Evolutionary conservation across 345 rosid genomes (phyloP).

Genomic region (Mangifera indica): DNA sequence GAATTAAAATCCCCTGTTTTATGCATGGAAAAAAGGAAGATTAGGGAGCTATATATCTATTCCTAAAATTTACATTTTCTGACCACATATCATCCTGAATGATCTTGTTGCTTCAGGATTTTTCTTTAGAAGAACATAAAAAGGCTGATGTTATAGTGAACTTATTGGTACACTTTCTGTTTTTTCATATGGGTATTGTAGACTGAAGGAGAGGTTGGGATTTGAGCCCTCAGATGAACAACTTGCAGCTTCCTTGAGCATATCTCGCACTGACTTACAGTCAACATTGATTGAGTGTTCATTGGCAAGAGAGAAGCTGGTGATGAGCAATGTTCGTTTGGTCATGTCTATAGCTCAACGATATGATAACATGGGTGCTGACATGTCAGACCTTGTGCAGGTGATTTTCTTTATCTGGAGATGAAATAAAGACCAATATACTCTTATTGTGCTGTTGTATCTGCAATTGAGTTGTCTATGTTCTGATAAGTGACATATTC

Average conservation of each 20-base stretch:
- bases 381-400: constrained; percentile 99
- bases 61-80: neutral
- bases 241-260: constrained; percentile 73
- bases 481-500: neutral
- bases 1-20: neutral
- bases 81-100: neutral
- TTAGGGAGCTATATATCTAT: neutral
- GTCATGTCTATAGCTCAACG: constrained; percentile 95
- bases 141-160: too few species aligned
- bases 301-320: constrained; percentile 86
- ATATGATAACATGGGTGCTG: constrained; percentile 84
- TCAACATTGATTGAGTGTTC: constrained; percentile 64
- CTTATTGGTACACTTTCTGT: neutral
- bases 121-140: neutral
- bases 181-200: constrained; percentile 29
- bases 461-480: neutral
- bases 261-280: constrained; percentile 71
- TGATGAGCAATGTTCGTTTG: constrained; percentile 96
- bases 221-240: constrained; percentile 85
- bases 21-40: neutral
- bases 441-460: neutral
- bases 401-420: constrained; percentile 34
- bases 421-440: neutral
- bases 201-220: constrained; percentile 81
- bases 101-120: neutral